phyloP scores from a whole-genome alignment of 768 basidiomycete genomes.

The Kockovaella imperatae region DNA sequence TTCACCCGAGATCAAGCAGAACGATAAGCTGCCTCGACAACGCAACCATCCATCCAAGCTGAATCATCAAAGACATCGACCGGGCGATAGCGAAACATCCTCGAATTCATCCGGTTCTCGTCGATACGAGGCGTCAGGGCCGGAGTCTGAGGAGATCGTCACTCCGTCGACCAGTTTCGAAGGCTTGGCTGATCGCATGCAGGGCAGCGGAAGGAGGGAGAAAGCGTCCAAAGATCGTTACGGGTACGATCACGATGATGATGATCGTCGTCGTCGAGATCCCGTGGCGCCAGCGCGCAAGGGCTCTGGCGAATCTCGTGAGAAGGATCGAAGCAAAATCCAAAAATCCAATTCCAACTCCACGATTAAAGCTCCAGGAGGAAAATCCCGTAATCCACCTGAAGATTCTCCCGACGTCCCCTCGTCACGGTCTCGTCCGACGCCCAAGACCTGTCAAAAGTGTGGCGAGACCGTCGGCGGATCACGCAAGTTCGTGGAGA shows the following conservation, averaged over 20 bases:
- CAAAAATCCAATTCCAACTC: slow-evolving; percentile 4
- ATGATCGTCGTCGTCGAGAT: no score
- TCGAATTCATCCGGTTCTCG: slow-evolving; percentile 15
- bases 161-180: slow-evolving; percentile 34
- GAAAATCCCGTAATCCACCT: not conserved
- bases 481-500: slow-evolving; percentile 61
- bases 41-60: not conserved
- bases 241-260: slow-evolving; percentile 35
- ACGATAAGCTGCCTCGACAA: not conserved
- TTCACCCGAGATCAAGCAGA: slow-evolving; percentile 16
- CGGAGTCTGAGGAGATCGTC: slow-evolving; percentile 34
- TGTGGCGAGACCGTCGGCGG: slow-evolving; percentile 67
- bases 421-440: not conserved
- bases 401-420: not conserved
- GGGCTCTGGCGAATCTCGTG: no score
- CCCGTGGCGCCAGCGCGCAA: no score
- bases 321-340: slow-evolving; percentile 14
- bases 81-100: slow-evolving; percentile 16
- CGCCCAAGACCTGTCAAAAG: slow-evolving; percentile 53
- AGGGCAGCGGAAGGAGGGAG: not conserved
- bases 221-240: slow-evolving; percentile 12
- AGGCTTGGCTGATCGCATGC: slow-evolving; percentile 23
- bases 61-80: slow-evolving; percentile 13
- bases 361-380: not conserved
- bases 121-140: slow-evolving; percentile 17